These are phyloP conservation scores for Clarkia xantiana DNA, from an alignment of 345 rosid genomes.

Conservation along the genomic window DNA sequence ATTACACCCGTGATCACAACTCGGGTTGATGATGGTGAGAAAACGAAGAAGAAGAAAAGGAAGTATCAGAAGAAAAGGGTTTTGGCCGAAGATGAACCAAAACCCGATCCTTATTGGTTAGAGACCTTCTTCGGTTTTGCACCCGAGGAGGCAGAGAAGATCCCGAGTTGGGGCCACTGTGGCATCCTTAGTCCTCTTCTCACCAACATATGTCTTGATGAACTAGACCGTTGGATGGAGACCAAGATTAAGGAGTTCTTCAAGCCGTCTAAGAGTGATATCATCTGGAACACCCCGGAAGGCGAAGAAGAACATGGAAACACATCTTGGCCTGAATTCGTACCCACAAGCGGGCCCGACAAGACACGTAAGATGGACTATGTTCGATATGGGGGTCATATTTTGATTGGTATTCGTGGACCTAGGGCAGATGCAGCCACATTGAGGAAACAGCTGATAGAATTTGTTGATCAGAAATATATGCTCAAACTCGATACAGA, in stretches of 20 bases:
- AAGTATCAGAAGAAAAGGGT: conserved; percentile 91
- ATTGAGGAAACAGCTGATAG: conserved; percentile 80
- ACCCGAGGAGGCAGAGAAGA: conserved; percentile 88
- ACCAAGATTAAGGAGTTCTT: conserved; percentile 75
- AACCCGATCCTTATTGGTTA: conserved; percentile 97
- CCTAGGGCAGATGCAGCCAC: conserved; percentile 94
- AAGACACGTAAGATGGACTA: conserved; percentile 89
- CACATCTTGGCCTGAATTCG: conserved; percentile 97
- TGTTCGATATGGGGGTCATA: conserved; percentile 79
- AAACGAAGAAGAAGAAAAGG: conserved; percentile 68
- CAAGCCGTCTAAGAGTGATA: conserved; percentile 79
- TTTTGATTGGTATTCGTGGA: conserved; percentile 80
- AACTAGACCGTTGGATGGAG: conserved; percentile 84
- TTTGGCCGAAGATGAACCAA: conserved; percentile 91
- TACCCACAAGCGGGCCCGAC: conserved; percentile 97
- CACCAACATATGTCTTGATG: conserved; percentile 81
- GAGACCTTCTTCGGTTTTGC: conserved; percentile 93
- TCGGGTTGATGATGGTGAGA: conserved; percentile 33
- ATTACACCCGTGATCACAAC: conserved; percentile 70
- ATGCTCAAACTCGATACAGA: conserved; percentile 85
- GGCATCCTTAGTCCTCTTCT: conserved; percentile 89
- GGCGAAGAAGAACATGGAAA: conserved; percentile 91
- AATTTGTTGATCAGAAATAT: conserved; percentile 84
- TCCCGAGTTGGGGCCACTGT: conserved; percentile 92
- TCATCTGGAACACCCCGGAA: conserved; percentile 84